phyloP scores from a whole-genome alignment of 164 flowering plant genomes.

The Magnolia kwangsiensis region DNA sequence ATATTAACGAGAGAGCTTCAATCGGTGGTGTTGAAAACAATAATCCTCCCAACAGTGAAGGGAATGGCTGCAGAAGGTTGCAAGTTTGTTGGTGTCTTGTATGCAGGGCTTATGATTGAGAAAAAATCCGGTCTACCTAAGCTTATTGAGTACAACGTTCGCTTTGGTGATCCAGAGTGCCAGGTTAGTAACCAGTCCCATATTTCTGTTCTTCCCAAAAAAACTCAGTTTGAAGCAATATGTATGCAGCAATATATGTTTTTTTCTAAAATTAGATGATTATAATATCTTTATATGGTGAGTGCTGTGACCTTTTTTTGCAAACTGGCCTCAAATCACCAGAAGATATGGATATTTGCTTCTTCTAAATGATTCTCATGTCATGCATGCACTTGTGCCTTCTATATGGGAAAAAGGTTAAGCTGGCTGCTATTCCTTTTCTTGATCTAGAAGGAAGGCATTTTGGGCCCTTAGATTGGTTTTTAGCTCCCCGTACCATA shows the following conservation, averaged over 20 bases:
- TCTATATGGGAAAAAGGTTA: too few species aligned
- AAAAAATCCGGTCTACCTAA: conserved; percentile 85
- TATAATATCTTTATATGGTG: neutral
- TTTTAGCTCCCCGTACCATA: too few species aligned
- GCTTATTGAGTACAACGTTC: conserved; percentile 92
- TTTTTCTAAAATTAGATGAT: neutral
- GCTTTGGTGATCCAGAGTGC: conserved; percentile 99
- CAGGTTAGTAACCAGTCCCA: conserved; percentile 46
- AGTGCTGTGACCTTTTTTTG: too few species aligned
- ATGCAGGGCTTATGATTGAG: conserved; percentile 98
- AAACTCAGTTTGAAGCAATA: neutral
- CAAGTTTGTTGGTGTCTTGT: conserved; percentile 92
- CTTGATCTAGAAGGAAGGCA: too few species aligned
- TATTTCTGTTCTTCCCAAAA: neutral
- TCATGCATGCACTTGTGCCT: too few species aligned
- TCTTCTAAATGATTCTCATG: too few species aligned
- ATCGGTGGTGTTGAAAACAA: conserved; percentile 70
- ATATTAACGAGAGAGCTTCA: conserved; percentile 75
- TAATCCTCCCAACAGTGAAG: conserved; percentile 80
- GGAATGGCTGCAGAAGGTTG: conserved; percentile 94
- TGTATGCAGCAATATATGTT: neutral
- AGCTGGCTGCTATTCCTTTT: too few species aligned
- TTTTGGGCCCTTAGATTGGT: too few species aligned
- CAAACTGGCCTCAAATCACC: too few species aligned
- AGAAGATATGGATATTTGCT: too few species aligned